These are phyloP conservation scores for Colletotrichum sp. DNA, from an alignment of 2,329 filamentous ascomycete species.

Conservation along the genomic window DNA sequence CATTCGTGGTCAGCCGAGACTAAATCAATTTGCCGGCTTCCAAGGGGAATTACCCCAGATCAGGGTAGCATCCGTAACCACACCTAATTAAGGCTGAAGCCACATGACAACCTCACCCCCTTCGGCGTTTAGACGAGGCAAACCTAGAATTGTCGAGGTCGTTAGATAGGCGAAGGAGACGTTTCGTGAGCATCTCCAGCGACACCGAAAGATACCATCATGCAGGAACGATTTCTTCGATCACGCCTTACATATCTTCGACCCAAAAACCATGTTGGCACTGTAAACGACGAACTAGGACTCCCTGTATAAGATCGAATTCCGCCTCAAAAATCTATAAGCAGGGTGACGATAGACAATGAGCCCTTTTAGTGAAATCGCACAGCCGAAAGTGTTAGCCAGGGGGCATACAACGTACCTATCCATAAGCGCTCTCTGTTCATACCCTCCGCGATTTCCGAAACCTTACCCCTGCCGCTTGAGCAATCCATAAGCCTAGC, in stretches of 20 bases:
- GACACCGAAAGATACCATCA: neutral
- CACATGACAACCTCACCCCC: neutral
- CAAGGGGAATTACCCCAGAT: constrained; percentile 4
- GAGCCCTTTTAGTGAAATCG: neutral
- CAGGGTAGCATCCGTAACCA: neutral
- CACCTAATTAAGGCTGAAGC: neutral
- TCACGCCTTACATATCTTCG: neutral
- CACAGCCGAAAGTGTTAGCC: neutral
- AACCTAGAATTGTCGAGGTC: neutral
- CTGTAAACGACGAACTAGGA: neutral
- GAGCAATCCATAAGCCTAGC: neutral
- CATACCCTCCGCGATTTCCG: neutral
- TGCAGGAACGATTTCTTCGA: neutral
- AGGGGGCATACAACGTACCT: neutral
- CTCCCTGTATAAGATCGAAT: neutral
- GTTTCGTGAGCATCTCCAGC: neutral
- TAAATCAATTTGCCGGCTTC: constrained; percentile 1
- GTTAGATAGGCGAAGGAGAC: neutral
- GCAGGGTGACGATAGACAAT: neutral
- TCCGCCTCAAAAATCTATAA: neutral
- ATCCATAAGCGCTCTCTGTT: neutral
- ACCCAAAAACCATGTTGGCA: neutral
- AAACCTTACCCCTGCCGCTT: neutral
- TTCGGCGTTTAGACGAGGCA: neutral
- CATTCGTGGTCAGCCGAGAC: neutral